A percentile compares a stretch with the other conserved stretches of the same genome.
These are phyloP conservation scores for Flueggea neowawraea DNA, from an alignment of 441 rosid species.

Conservation along the genomic window DNA sequence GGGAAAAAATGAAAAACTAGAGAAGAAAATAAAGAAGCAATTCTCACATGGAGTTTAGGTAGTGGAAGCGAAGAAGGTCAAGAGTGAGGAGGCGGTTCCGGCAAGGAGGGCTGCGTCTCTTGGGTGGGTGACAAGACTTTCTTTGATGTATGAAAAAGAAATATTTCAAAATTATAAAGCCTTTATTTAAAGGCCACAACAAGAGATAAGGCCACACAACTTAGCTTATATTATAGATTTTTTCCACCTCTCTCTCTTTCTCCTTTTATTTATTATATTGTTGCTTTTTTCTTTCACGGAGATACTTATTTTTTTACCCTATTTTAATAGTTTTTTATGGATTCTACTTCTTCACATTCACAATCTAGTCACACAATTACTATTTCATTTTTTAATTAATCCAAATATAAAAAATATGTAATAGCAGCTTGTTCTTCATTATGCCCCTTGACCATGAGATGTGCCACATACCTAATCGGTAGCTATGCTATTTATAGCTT, in stretches of 20 bases:
- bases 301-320: constrained; percentile 6
- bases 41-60: too few species aligned
- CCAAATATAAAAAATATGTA: too few species aligned
- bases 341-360: not conserved
- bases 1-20: constrained; percentile 6
- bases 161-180: constrained; percentile 42
- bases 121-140: constrained; percentile 81
- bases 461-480: constrained; percentile 15
- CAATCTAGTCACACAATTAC: too few species aligned
- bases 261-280: constrained; percentile 7
- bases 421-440: not conserved
- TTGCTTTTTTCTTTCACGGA: constrained; percentile 23
- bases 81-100: constrained; percentile 36
- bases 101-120: constrained; percentile 46
- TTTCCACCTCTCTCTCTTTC: not conserved
- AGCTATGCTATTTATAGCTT: constrained; percentile 9
- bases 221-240: constrained; percentile 11
- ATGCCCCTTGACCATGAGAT: constrained; percentile 4
- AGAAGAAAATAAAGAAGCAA: constrained; percentile 13
- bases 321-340: constrained; percentile 6
- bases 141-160: constrained; percentile 38
- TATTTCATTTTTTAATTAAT: too few species aligned
- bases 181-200: constrained; percentile 15
- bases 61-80: too few species aligned
- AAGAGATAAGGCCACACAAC: not conserved